Conservation (phyloP, 73 alveolate genomes). For the Paraurostyla sp. region DNA sequence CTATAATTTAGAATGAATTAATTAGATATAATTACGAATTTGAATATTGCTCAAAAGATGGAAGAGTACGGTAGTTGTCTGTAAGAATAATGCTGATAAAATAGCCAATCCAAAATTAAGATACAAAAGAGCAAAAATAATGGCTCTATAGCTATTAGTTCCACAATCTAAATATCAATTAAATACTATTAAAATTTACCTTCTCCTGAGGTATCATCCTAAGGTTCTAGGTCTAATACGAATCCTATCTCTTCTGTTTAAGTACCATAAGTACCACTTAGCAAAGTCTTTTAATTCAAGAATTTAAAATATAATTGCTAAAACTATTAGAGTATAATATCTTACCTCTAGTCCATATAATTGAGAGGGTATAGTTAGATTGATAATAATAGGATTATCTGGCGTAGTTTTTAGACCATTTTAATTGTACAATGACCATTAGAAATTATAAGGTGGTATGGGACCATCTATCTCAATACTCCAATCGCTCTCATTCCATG, state of each 20-base stretch:
- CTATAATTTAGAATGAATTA: not conserved
- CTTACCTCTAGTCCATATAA: slow-evolving; percentile 60
- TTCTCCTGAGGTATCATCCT: slow-evolving; percentile 50
- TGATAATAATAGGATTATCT: slow-evolving; percentile 3
- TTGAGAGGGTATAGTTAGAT: slow-evolving; percentile 1
- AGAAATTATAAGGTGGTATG: slow-evolving; percentile 22
- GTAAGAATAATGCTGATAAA: not conserved
- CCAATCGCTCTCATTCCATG: slow-evolving; percentile 47
- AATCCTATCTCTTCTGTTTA: slow-evolving; percentile 32
- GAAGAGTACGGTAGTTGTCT: slow-evolving; percentile 29
- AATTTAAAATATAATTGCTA: not conserved
- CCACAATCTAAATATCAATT: slow-evolving; percentile 13
- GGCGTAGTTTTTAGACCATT: slow-evolving; percentile 2
- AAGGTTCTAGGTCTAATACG: slow-evolving; percentile 1
- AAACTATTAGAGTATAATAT: not conserved
- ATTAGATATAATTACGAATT: not conserved
- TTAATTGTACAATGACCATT: not conserved
- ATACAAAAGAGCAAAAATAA: slow-evolving; percentile 16
- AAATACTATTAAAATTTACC: not conserved
- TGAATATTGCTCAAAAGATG: not conserved
- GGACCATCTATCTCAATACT: slow-evolving; percentile 41
- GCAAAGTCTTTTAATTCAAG: not conserved
- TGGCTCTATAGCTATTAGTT: not conserved
- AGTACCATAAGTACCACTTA: slow-evolving; percentile 26
- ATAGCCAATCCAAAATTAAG: slow-evolving; percentile 52